Percentiles rank a stretch among this genome's conserved stretches.
phyloP scores from a whole-genome alignment of 2,329 filamentous ascomycete genomes.

The Scedosporium aurantiacum region DNA sequence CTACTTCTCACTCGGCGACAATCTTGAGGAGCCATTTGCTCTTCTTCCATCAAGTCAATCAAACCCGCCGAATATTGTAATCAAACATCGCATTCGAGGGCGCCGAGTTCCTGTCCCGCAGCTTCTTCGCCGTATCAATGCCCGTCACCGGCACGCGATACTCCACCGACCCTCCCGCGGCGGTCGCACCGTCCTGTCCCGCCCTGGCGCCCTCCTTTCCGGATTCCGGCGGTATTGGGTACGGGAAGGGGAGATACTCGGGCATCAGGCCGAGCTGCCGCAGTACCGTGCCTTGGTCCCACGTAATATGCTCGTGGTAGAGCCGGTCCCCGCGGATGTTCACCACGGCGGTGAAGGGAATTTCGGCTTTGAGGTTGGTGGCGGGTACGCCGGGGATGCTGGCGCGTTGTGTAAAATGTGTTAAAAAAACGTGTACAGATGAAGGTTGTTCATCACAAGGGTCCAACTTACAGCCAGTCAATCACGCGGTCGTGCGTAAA shows the following conservation, averaged over 20 bases:
- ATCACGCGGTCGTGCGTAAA: conserved; percentile 51
- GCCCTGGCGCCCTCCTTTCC: no score
- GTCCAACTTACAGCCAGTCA: conserved; percentile 53
- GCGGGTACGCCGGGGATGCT: conserved; percentile 43
- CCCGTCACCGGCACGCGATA: conserved; percentile 22
- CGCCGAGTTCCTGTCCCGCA: not conserved
- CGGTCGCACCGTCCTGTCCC: no score
- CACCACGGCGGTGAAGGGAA: conserved; percentile 52
- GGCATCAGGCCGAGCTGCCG: conserved; percentile 44
- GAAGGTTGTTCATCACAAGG: no score
- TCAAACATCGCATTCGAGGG: no score
- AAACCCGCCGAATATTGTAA: no score
- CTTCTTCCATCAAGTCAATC: no score
- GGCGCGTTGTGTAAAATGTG: no score
- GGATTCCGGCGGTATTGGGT: conserved; percentile 17
- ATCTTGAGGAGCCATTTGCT: no score
- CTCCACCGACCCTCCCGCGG: conserved; percentile 12
- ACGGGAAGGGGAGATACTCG: conserved; percentile 52
- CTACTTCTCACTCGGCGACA: no score
- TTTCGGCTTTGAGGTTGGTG: conserved; percentile 38
- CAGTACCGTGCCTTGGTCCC: conserved; percentile 56
- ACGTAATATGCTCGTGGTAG: conserved; percentile 56
- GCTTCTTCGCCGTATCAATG: conserved; percentile 19
- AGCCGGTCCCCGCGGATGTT: conserved; percentile 52
- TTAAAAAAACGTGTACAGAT: no score